A percentile compares a stretch with the other conserved stretches of the same genome.
Evolutionary conservation across 1,139 yeast genomes (phyloP).

Genomic region (Taphrina communis): DNA sequence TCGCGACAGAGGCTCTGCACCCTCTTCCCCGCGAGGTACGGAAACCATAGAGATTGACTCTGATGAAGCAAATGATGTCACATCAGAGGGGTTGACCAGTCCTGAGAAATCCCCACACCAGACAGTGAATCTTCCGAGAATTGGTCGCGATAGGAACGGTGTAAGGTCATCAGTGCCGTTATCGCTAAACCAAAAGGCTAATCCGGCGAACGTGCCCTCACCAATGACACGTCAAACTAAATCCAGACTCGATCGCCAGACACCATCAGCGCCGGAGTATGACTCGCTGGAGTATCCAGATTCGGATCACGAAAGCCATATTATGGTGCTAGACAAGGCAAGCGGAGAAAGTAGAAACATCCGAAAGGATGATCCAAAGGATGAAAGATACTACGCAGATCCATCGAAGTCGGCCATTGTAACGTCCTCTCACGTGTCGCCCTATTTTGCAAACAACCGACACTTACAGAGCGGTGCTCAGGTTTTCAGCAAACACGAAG

Average conservation of each 20-base stretch:
- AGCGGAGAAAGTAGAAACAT: neutral
- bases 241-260: neutral
- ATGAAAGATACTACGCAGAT: neutral
- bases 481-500: neutral
- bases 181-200: neutral
- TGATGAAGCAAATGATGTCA: neutral
- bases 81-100: neutral
- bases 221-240: neutral
- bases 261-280: neutral
- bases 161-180: neutral
- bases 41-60: slow-evolving; percentile 23
- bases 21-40: neutral
- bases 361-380: neutral
- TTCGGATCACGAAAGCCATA: slow-evolving; percentile 12
- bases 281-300: slow-evolving; percentile 14
- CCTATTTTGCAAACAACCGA: slow-evolving; percentile 1
- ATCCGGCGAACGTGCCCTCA: neutral
- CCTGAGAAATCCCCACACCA: neutral
- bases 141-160: neutral
- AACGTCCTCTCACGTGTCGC: neutral
- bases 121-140: neutral
- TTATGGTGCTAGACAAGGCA: neutral
- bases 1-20: neutral
- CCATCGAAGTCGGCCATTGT: neutral
- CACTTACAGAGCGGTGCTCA: neutral